Percentiles rank a stretch among this genome's conserved stretches.
Evolutionary conservation across 2,329 filamentous ascomycete species (phyloP).

Genomic region (Exophiala calicioides): DNA sequence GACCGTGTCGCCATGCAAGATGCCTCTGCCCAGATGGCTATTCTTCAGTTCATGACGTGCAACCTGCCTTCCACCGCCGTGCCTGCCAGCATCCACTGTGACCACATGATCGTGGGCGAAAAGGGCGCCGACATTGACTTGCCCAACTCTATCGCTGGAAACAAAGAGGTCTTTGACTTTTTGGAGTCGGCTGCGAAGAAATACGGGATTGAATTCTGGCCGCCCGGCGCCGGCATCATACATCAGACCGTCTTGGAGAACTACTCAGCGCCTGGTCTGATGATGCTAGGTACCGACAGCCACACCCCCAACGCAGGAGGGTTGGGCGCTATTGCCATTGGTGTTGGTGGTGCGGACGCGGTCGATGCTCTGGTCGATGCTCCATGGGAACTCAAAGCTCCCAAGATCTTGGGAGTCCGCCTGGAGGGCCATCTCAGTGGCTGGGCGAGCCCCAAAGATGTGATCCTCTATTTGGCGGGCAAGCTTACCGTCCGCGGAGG

Average conservation of each 20-base stretch:
- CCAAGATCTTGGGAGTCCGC: slow-evolving; percentile 82
- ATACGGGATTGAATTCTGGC: slow-evolving; percentile 96
- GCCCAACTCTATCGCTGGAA: slow-evolving; percentile 79
- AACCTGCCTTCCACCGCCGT: slow-evolving; percentile 85
- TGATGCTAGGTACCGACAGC: slow-evolving; percentile 98
- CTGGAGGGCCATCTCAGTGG: slow-evolving; percentile 80
- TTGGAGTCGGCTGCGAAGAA: slow-evolving; percentile 87
- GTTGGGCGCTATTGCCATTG: slow-evolving; percentile 89
- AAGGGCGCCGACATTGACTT: slow-evolving; percentile 86
- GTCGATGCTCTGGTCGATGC: slow-evolving; percentile 95
- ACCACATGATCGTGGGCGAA: slow-evolving; percentile 97
- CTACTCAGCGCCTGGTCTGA: slow-evolving; percentile 92
- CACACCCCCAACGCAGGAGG: slow-evolving; percentile 98
- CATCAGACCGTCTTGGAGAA: slow-evolving; percentile 98
- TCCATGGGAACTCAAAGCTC: slow-evolving; percentile 96
- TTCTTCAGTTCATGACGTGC: slow-evolving; percentile 98
- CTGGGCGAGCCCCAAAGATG: slow-evolving; percentile 93
- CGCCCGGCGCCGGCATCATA: slow-evolving; percentile 89
- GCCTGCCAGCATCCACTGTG: slow-evolving; percentile 96
- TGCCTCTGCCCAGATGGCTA: slow-evolving; percentile 95
- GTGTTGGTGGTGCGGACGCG: slow-evolving; percentile 94
- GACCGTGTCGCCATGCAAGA: slow-evolving; percentile 99
- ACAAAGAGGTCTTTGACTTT: slow-evolving; percentile 98
- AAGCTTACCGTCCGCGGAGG: slow-evolving; percentile 89
- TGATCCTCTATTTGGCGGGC: slow-evolving; percentile 87